A percentile compares a stretch with the other conserved stretches of the same genome.
phyloP scores from a whole-genome alignment of 805 yeast genomes.

The Lipomyces sp. region DNA sequence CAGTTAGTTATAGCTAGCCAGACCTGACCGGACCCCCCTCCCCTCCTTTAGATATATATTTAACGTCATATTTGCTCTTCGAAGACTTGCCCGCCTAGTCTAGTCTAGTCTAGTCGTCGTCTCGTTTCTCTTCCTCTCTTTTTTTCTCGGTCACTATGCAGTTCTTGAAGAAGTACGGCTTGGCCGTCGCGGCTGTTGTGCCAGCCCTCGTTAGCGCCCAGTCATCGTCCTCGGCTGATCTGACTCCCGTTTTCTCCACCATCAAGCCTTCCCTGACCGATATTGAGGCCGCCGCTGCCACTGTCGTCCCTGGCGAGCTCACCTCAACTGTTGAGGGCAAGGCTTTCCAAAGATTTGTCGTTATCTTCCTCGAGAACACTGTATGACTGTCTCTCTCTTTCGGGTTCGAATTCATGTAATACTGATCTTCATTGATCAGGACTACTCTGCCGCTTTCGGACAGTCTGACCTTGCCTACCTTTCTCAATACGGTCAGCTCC shows the following conservation, averaged over 20 bases:
- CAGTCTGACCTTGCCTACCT: constrained; percentile 52
- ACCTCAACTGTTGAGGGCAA: constrained; percentile 50
- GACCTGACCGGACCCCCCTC: too few relatives aligned
- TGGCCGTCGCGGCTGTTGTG: constrained; percentile 12
- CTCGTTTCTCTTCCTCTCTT: too few relatives aligned
- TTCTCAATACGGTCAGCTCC: constrained; percentile 52
- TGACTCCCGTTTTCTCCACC: constrained; percentile 44
- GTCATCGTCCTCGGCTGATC: constrained; percentile 38
- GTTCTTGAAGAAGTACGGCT: constrained; percentile 5
- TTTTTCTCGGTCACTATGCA: background rate
- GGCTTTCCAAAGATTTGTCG: constrained; percentile 50
- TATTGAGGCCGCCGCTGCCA: constrained; percentile 40
- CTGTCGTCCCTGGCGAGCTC: constrained; percentile 45
- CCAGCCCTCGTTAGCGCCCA: constrained; percentile 22
- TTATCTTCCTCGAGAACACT: constrained; percentile 59
- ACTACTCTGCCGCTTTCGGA: constrained; percentile 56
- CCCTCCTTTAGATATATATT: too few relatives aligned
- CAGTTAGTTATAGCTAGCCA: too few relatives aligned
- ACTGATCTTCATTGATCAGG: constrained; percentile 33
- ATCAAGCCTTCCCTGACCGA: constrained; percentile 46
- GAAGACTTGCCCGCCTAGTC: too few relatives aligned
- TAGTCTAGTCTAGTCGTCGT: too few relatives aligned
- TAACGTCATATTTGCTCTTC: background rate
- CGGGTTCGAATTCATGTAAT: background rate
- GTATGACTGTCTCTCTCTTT: constrained; percentile 19